Evolutionary conservation across 1,284 basidiomycete species (phyloP), one percentile per base, ranked within the genome.

Genomic region (Ceratorhiza oryzae-sativae): DNA sequence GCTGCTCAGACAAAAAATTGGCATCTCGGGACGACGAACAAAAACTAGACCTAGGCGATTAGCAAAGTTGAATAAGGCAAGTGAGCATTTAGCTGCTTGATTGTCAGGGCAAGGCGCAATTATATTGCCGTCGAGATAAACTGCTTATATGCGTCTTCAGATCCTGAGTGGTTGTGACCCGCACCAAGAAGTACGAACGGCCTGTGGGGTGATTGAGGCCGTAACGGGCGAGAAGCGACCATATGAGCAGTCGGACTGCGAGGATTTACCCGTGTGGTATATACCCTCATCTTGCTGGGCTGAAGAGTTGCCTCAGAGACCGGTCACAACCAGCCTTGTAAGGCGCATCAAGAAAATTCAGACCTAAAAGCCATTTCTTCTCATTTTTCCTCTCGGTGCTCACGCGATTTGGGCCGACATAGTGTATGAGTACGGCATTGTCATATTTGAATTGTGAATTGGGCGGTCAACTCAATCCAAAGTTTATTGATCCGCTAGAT

Each of bases 281-380:
- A 32, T 32, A 25, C 20, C 51, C 39, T 60, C 67, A 27, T 9
- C 39, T 65, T 71, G 49, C 36, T 73, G 61, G 67, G 48, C n/a
- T 13, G 51, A 41, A 20, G 42, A 34, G 3, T n/a, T 56, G 34
- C 34, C 39, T 23, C 55, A 56, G 23, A 15, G 55, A 6, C 55
- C 55, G n/a, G 34, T 36, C 4, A 27, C 30, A 8, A 56, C 55
- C 9, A 56, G 55, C 20, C 55, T 56, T n/a, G 55, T 27, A 13
- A 23, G 15, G 15, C 55, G 55, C 1, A 56, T 56, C 30, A 34
- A 34, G 13, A 36, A n/a, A 34, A 20, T 56, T 36, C 32, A 15
- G 34, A 36, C 55, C 39, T 45, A n/a, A n/a, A 18, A 45, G 36
- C 36, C 36, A 6, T 39, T 39, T 39, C 8, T 39, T 6, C 13